Percentiles rank a stretch among this genome's conserved stretches.
These are phyloP conservation scores for Leccinum rimulosum DNA, from an alignment of 768 basidiomycete genomes.

Conservation along the genomic window DNA sequence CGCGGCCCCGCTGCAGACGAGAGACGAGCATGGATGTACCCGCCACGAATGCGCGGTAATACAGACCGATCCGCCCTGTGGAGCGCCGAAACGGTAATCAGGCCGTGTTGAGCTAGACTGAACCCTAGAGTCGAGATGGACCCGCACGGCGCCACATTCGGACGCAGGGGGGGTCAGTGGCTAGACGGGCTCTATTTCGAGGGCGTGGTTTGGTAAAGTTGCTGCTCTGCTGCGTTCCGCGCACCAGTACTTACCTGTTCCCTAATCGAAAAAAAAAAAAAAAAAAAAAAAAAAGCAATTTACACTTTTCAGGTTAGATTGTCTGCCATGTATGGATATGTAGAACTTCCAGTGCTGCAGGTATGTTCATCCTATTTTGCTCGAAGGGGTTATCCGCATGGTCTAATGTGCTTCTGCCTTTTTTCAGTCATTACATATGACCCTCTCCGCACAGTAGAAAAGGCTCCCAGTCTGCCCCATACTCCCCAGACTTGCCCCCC, in stretches of 20 bases:
- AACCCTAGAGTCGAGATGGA: slow-evolving; percentile 8
- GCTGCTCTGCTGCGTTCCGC: slow-evolving; percentile 7
- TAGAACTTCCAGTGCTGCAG: slow-evolving; percentile 3
- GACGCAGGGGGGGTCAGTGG: background rate
- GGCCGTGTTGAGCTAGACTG: slow-evolving; percentile 1
- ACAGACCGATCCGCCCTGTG: slow-evolving; percentile 9
- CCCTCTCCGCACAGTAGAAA: slow-evolving; percentile 20
- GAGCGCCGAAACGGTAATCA: background rate
- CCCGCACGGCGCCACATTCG: slow-evolving; percentile 3
- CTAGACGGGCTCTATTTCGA: slow-evolving; percentile 9
- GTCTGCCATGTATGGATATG: slow-evolving; percentile 22
- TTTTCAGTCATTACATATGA: slow-evolving; percentile 15
- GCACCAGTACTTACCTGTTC: slow-evolving; percentile 16
- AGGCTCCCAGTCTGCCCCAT: slow-evolving; percentile 6
- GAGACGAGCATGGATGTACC: background rate
- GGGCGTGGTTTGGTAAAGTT: slow-evolving; percentile 28
- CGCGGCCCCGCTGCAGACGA: background rate
- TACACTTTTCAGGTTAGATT: slow-evolving; percentile 36
- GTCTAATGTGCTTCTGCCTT: slow-evolving; percentile 12
- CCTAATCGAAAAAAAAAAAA: slow-evolving; percentile 12
- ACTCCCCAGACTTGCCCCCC: slow-evolving; percentile 1
- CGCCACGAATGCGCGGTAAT: background rate
- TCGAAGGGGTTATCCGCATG: slow-evolving; percentile 23
- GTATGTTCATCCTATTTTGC: slow-evolving; percentile 19
- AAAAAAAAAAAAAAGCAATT: slow-evolving; percentile 14